These are phyloP conservation scores for Nepenthes alata DNA, from an alignment of 179 eudicot species.

Conservation along the genomic window DNA sequence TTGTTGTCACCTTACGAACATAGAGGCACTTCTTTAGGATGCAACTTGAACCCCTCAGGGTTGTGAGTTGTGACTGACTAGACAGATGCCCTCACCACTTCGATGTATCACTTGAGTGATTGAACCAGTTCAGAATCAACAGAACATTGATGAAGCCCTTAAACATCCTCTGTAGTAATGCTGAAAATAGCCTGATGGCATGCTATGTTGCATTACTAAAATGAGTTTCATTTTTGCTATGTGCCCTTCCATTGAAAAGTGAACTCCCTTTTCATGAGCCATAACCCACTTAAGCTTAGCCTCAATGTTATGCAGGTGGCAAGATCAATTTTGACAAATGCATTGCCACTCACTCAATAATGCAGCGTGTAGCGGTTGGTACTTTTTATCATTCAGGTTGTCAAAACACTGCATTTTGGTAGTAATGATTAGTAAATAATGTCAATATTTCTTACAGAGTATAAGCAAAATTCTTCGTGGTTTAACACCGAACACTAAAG, in stretches of 20 bases:
- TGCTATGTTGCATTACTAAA: not conserved
- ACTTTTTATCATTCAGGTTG: not conserved
- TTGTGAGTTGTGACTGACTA: not conserved
- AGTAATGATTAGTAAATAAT: not conserved
- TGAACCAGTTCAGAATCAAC: too few species aligned
- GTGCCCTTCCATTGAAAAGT: not conserved
- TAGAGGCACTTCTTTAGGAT: not conserved
- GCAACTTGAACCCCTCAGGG: not conserved
- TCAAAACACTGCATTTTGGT: not conserved
- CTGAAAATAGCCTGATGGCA: not conserved
- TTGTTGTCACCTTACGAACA: too few species aligned
- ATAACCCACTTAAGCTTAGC: conserved; percentile 2
- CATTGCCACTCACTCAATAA: conserved; percentile 73
- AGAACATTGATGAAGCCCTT: too few species aligned
- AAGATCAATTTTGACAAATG: conserved; percentile 85
- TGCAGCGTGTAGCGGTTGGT: conserved; percentile 56
- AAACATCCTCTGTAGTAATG: too few species aligned
- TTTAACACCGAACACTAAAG: conserved; percentile 73
- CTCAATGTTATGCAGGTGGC: conserved; percentile 40
- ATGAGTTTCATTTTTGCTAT: not conserved
- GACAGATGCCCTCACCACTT: too few species aligned
- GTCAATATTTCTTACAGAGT: conserved; percentile 30
- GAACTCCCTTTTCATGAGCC: not conserved
- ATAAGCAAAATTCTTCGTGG: conserved; percentile 58
- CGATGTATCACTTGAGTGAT: too few species aligned